A percentile compares a stretch with the other conserved stretches of the same genome.
Evolutionary conservation across 306 rosid species (phyloP).

Genomic region (Datisca glomerata): DNA sequence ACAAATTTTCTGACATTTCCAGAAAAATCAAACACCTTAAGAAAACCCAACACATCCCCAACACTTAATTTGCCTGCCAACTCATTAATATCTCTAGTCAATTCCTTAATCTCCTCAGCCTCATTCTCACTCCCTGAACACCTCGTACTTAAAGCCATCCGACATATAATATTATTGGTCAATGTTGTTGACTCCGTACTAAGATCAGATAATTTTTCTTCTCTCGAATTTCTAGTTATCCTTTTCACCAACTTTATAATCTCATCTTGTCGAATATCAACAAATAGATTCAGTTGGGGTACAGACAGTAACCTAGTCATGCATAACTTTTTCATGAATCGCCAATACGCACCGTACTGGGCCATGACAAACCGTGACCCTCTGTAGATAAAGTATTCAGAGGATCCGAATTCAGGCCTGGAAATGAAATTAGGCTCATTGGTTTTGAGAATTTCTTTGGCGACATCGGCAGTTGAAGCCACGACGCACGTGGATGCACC

Average conservation of each 20-base stretch:
- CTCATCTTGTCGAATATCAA: constrained; percentile 27
- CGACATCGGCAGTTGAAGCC: constrained; percentile 39
- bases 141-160: constrained; percentile 45
- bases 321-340: constrained; percentile 51
- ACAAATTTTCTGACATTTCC: constrained; percentile 35
- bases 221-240: constrained; percentile 11
- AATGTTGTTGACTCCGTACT: constrained; percentile 16
- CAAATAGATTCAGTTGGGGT: constrained; percentile 19
- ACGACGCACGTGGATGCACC: constrained; percentile 43
- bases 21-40: constrained; percentile 43
- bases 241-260: constrained; percentile 21
- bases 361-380: constrained; percentile 37
- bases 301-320: constrained; percentile 38
- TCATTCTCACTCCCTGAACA: constrained; percentile 22
- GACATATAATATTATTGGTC: constrained; percentile 35
- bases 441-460: constrained; percentile 38
- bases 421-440: constrained; percentile 35
- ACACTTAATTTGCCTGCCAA: constrained; percentile 41
- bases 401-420: constrained; percentile 39
- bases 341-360: constrained; percentile 45
- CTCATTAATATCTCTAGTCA: constrained; percentile 24
- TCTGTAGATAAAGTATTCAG: constrained; percentile 24
- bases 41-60: constrained; percentile 53
- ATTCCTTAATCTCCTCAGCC: constrained; percentile 20
- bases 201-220: constrained; percentile 20